phyloP scores from a whole-genome alignment of 225 moss, liverwort and hornwort genomes.

The Polytrichum formosum region DNA sequence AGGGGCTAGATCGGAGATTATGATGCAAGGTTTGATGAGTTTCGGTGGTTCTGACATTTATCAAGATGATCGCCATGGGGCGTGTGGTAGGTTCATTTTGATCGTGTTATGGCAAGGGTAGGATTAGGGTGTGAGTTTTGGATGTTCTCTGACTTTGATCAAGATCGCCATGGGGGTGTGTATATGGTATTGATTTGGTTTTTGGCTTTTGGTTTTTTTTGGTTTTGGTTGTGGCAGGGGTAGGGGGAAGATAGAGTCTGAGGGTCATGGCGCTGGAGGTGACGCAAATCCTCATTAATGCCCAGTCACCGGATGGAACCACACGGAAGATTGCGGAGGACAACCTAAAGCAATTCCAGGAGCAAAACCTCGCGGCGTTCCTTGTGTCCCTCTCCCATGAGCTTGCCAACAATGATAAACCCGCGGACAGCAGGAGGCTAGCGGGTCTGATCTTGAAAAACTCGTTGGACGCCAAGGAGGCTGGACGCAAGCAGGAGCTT shows the following conservation, averaged over 20 bases:
- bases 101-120: too few species aligned
- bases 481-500: constrained; percentile 46
- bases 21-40: too few species aligned
- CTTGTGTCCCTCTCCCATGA: constrained; percentile 52
- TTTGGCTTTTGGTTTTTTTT: too few species aligned
- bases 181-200: too few species aligned
- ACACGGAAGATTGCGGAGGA: constrained; percentile 50
- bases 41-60: too few species aligned
- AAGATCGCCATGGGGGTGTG: too few species aligned
- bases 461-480: constrained; percentile 57
- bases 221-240: constrained; percentile 2
- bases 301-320: constrained; percentile 55
- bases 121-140: too few species aligned
- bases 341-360: constrained; percentile 52
- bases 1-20: too few species aligned
- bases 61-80: too few species aligned
- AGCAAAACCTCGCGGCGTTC: constrained; percentile 53
- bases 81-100: too few species aligned
- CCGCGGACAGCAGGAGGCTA: constrained; percentile 48
- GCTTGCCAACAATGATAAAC: constrained; percentile 56
- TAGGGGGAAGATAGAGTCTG: constrained; percentile 8
- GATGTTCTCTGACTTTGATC: too few species aligned
- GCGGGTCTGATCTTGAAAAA: constrained; percentile 58
- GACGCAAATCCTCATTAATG: constrained; percentile 56
- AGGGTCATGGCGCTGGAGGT: constrained; percentile 46